These are phyloP conservation scores for Persicaria tinctoria DNA, from an alignment of 148 eudicot genomes.

Conservation along the genomic window DNA sequence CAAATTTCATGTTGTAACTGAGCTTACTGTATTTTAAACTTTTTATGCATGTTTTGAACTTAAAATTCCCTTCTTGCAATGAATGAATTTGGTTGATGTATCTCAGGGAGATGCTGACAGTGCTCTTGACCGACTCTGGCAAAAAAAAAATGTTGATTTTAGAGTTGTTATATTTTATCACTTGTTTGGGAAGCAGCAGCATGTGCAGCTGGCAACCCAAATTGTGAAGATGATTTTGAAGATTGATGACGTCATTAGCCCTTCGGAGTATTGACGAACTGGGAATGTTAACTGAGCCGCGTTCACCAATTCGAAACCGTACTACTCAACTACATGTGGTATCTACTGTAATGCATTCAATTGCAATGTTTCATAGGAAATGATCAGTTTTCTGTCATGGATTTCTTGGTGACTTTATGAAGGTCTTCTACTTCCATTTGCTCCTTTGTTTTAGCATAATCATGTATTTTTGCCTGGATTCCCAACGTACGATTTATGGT, in stretches of 20 bases:
- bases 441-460: too few relatives aligned
- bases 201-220: constrained; percentile 85
- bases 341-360: too few relatives aligned
- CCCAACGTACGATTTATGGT: too few relatives aligned
- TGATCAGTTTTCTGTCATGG: too few relatives aligned
- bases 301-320: too few relatives aligned
- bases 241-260: constrained; percentile 86
- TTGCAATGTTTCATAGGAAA: too few relatives aligned
- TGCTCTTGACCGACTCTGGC: constrained; percentile 66
- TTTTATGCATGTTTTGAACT: neutral
- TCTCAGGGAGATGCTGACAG: constrained; percentile 68
- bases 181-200: constrained; percentile 95
- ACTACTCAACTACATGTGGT: too few relatives aligned
- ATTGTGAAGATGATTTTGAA: constrained; percentile 97
- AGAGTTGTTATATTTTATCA: too few relatives aligned
- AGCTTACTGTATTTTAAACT: neutral
- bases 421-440: too few relatives aligned
- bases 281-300: too few relatives aligned
- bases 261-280: constrained; percentile 54
- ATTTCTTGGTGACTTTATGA: too few relatives aligned
- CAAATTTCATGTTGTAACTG: neutral
- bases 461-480: too few relatives aligned
- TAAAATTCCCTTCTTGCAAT: neutral
- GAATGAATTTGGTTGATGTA: neutral
- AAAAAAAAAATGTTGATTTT: constrained; percentile 49